These are phyloP conservation scores for Microcos paniculata DNA, from an alignment of 345 rosid genomes.

Conservation along the genomic window DNA sequence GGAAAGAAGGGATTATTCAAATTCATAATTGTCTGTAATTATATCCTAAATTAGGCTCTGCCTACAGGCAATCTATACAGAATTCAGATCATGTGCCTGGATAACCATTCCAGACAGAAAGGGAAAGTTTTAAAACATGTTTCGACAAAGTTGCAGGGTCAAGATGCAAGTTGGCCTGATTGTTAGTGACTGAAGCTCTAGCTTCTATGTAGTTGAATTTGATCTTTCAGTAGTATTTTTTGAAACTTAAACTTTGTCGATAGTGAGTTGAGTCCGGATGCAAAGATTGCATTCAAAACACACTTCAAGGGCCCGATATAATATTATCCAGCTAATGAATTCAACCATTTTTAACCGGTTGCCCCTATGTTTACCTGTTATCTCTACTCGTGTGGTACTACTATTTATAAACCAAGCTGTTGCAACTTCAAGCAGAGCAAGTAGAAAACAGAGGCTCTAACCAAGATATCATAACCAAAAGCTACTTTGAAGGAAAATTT, in stretches of 20 bases:
- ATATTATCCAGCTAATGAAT: too few species aligned
- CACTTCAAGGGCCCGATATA: background rate
- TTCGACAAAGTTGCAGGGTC: background rate
- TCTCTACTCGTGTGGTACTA: too few species aligned
- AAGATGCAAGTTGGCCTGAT: background rate
- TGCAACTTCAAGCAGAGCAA: background rate
- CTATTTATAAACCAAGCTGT: too few species aligned
- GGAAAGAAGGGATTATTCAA: background rate
- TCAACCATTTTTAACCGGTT: too few species aligned
- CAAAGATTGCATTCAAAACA: background rate
- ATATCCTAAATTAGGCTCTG: background rate
- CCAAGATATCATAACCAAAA: background rate
- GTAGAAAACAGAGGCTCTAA: background rate
- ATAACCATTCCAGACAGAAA: background rate
- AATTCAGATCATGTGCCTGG: background rate
- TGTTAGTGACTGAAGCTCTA: background rate
- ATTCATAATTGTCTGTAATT: background rate
- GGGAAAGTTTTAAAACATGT: background rate
- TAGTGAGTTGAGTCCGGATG: background rate
- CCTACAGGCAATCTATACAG: background rate
- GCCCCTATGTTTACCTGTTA: too few species aligned
- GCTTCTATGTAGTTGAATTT: background rate
- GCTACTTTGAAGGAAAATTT: too few species aligned
- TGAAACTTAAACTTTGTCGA: background rate
- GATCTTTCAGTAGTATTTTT: background rate